phyloP scores from a whole-genome alignment of 495 filamentous ascomycete genomes.

The Trichoderma gamsii region DNA sequence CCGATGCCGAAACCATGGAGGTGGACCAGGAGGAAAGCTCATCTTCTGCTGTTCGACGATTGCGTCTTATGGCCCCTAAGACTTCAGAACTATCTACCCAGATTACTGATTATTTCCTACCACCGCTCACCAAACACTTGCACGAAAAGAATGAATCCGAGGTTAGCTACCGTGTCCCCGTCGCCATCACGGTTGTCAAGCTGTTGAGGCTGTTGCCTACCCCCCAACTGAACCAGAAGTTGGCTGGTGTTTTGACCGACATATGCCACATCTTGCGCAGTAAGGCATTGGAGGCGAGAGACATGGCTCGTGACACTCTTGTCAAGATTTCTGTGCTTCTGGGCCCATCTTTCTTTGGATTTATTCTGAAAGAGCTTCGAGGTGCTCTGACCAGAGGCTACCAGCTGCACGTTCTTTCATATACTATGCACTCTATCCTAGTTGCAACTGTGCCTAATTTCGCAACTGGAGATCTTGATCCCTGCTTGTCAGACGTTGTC shows the following conservation, averaged over 20 bases:
- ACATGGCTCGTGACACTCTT: conserved; percentile 83
- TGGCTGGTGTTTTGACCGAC: conserved; percentile 82
- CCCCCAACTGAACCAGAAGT: conserved; percentile 58
- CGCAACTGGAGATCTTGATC: conserved; percentile 77
- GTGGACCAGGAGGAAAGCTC: conserved; percentile 29
- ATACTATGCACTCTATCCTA: conserved; percentile 88
- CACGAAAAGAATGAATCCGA: conserved; percentile 90
- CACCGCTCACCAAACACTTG: conserved; percentile 69
- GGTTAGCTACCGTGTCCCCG: conserved; percentile 83
- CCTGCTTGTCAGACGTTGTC: conserved; percentile 72
- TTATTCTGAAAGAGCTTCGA: conserved; percentile 87
- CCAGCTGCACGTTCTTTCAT: conserved; percentile 92
- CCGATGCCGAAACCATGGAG: conserved; percentile 32
- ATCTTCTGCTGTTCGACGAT: conserved; percentile 26
- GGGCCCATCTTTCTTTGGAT: conserved; percentile 76
- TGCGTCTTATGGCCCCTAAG: conserved; percentile 62
- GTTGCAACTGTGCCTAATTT: conserved; percentile 67
- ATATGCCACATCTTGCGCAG: conserved; percentile 88
- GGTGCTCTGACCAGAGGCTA: conserved; percentile 75
- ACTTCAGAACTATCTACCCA: conserved; percentile 66
- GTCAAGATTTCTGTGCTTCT: conserved; percentile 72
- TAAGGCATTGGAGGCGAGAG: conserved; percentile 78
- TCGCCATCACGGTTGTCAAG: conserved; percentile 81
- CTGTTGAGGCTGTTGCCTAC: conserved; percentile 73
- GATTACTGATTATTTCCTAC: conserved; percentile 66